Evolutionary conservation across 176 grass and related monocot genomes (phyloP), one percentile per base, ranked within the genome.

Genomic region (Raddia guianensis): DNA sequence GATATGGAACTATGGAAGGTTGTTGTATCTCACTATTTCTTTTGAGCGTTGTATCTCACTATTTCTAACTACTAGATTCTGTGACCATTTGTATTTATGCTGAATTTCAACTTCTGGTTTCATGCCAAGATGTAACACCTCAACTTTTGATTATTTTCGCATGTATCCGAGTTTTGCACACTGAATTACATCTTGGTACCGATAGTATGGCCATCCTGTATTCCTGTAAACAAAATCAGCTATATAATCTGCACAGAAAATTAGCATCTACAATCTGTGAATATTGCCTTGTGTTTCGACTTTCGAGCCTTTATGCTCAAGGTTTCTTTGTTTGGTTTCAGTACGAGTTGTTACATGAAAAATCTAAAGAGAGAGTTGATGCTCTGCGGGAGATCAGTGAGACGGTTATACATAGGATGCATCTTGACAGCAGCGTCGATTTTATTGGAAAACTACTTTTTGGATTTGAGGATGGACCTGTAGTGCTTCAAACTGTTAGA

Each of bases 381-480:
- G 80, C 82, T 73, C 74, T 91, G 47, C 72, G 73, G 66, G 89
- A 93, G 73, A 99, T 99, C 69, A 86, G 79, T 33, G 84, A 82
- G 40, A 90, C 72, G 19, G 73, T 89, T 40, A 73, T 19, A 12
- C 88, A 95, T 65, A 89, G 96, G 90, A 84, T 81, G 62, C 96
- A 93, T 86, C 80, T 99, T 12, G 96, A 95, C 42, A 88, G 0
- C 66, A 95, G 92, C 44, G n/a, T 95, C 5, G 59, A 90, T 61
- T 87, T 89, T 6, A 84, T 99, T 40, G 88, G 88, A 27, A 89
- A 91, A 84, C 82, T 93, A 72, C 79, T 95, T 35, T 99, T 99
- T 86, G 96, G 96, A 45, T 21, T 80, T 55, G 63, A 82, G 63
- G 82, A 66, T 21, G 92, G 90, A 15, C 86, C 92, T 89, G 83